Evolutionary conservation across 1,139 yeast genomes (phyloP), one percentile per base, ranked within the genome.

Genomic region (Magnusiomyces tetraspermus): DNA sequence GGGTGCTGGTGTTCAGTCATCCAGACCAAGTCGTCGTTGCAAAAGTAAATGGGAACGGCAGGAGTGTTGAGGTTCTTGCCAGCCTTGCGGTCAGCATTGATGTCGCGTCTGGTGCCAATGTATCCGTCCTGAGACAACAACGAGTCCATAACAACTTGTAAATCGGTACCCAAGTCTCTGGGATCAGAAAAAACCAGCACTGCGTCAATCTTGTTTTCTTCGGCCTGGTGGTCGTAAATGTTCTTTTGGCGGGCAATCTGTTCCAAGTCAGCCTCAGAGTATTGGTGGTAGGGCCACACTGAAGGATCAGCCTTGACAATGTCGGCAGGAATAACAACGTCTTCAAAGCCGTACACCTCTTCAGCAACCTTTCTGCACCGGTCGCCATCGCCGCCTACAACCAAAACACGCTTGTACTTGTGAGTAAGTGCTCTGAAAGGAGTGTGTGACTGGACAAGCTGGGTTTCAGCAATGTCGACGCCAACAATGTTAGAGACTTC

Each of bases 151-250:
- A 87, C 79, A 26, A 90, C 75, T 71, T 90, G 97, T 17, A 83
- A 61, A 67, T 90, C 97, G 1, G 92, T 78, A 1, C 89, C 90
- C 83, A 89, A 77, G 64, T 92, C 97, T 54, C 95, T 74, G 1
- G 97, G 89, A 67, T 92, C 98, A 66, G 87, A 88, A 68, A 90
- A 89, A 44, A 89, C 90, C 58, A 92, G 71, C 1, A 92, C 74
- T 0, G 94, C 94, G 26, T 67, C 65, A n/a, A 68, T 69, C 28
- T 52, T 48, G 50, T 51, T 49, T 41, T 43, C 47, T 11, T 52
- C 56, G 10, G 49, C 30, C 36, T 28, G 21, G 19, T 46, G 55
- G 33, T 54, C 53, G 44, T 52, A 55, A 30, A 55, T 50, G 47
- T 53, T 48, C 17, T 51, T 46, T 59, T 33, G 66, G 55, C 1